Evolutionary conservation across 768 basidiomycete genomes (phyloP).

Genomic region (Auriscalpium orientale): DNA sequence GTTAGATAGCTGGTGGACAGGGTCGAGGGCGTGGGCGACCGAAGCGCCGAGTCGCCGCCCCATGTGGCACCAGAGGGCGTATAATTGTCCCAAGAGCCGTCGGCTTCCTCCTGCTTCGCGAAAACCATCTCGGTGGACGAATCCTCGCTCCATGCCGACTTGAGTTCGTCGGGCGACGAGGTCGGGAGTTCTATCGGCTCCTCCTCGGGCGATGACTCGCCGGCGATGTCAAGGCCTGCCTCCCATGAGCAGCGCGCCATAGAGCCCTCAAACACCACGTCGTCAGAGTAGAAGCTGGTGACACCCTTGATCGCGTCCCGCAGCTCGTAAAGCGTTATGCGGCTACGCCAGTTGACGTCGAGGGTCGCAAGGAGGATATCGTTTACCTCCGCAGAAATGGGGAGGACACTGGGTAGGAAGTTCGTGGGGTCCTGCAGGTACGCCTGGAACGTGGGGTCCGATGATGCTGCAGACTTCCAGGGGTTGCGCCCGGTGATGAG

Average conservation of each 20-base stretch:
- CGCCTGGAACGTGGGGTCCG: slow-evolving; percentile 85
- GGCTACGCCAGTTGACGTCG: slow-evolving; percentile 28
- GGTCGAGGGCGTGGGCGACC: slow-evolving; percentile 6
- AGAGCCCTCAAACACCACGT: slow-evolving; percentile 72
- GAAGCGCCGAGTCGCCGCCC: slow-evolving; percentile 10
- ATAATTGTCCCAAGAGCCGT: slow-evolving; percentile 9
- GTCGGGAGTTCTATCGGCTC: slow-evolving; percentile 35
- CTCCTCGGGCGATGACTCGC: slow-evolving; percentile 31
- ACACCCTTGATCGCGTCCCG: slow-evolving; percentile 50
- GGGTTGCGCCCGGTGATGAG: slow-evolving; percentile 92
- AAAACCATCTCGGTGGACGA: slow-evolving; percentile 18
- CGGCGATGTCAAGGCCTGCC: slow-evolving; percentile 55
- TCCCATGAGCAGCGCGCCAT: slow-evolving; percentile 78
- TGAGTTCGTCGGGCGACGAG: slow-evolving; percentile 35
- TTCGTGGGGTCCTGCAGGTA: slow-evolving; percentile 69
- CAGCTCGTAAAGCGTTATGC: slow-evolving; percentile 36
- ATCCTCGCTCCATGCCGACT: slow-evolving; percentile 57
- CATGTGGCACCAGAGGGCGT: slow-evolving; percentile 10
- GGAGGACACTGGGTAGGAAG: slow-evolving; percentile 63
- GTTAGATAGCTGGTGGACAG: slow-evolving; percentile 10
- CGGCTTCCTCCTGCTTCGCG: slow-evolving; percentile 4
- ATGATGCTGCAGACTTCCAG: slow-evolving; percentile 80
- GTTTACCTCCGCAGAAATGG: slow-evolving; percentile 31
- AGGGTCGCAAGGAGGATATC: slow-evolving; percentile 24
- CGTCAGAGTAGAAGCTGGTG: slow-evolving; percentile 62